phyloP scores from a whole-genome alignment of 2,329 filamentous ascomycete genomes.

The Cytospora leucostoma region DNA sequence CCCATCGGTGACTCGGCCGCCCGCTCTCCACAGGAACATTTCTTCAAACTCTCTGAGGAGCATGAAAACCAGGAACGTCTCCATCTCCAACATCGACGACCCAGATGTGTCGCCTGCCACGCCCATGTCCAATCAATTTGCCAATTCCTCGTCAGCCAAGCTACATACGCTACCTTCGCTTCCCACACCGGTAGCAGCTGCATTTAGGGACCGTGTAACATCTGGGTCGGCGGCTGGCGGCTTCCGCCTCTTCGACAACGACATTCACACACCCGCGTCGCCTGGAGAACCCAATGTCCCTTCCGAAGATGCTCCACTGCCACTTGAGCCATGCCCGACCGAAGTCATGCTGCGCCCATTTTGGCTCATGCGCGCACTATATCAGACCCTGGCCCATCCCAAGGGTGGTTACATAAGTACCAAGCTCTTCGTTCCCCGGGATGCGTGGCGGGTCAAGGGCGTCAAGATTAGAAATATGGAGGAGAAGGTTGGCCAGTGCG shows the following conservation, averaged over 20 bases:
- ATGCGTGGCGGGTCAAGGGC: conserved; percentile 91
- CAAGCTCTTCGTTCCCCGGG: conserved; percentile 86
- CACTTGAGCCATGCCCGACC: conserved; percentile 88
- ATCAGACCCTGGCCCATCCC: conserved; percentile 88
- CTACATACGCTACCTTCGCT: conserved; percentile 61
- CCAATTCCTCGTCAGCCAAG: conserved; percentile 48
- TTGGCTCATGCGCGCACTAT: conserved; percentile 94
- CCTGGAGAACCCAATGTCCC: conserved; percentile 66
- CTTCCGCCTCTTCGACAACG: conserved; percentile 79
- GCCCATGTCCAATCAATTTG: conserved; percentile 70
- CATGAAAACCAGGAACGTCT: conserved; percentile 73
- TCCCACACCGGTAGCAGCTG: conserved; percentile 66
- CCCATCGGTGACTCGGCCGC: conserved; percentile 51
- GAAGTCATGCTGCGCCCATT: conserved; percentile 90
- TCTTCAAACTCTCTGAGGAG: conserved; percentile 72
- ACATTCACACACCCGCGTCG: conserved; percentile 68
- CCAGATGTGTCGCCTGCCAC: conserved; percentile 73
- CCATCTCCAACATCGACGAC: conserved; percentile 62
- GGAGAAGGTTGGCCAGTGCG: conserved; percentile 91
- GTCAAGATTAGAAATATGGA: conserved; percentile 91
- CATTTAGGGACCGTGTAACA: conserved; percentile 60
- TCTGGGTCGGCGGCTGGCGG: conserved; percentile 64
- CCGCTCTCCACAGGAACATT: conserved; percentile 63
- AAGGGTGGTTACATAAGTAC: conserved; percentile 90
- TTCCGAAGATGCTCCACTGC: conserved; percentile 63